Conservation (phyloP, 2,329 filamentous ascomycete genomes). For the Aureobasidium sp. region DNA sequence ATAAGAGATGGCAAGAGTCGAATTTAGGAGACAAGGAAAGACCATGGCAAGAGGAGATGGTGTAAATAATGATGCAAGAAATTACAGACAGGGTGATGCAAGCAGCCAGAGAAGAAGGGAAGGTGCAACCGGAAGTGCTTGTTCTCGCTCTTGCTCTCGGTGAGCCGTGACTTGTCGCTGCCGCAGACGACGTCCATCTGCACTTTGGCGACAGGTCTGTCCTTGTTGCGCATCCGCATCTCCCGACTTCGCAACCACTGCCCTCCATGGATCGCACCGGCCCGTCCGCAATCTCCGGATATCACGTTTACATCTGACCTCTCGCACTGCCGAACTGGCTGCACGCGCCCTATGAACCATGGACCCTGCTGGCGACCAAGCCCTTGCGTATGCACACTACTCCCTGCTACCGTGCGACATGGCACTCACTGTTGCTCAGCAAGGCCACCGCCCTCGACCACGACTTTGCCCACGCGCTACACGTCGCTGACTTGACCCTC, state of each 20-base stretch:
- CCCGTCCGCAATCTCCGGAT: conserved; percentile 40
- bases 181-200: not conserved
- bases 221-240: conserved; percentile 17
- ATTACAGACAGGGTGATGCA: not conserved
- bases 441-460: conserved; percentile 43
- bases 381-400: not conserved
- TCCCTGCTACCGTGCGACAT: not conserved
- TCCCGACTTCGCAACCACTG: conserved; percentile 13
- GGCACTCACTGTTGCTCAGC: conserved; percentile 20
- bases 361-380: conserved; percentile 13
- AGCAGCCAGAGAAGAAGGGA: not conserved
- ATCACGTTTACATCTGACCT: conserved; percentile 53
- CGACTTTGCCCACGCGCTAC: conserved; percentile 43
- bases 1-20: no score
- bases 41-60: no score
- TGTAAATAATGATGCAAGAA: not conserved
- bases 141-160: no score
- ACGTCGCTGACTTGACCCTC: conserved; percentile 44
- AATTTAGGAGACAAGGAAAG: no score
- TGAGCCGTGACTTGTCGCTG: not conserved
- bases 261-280: conserved; percentile 50
- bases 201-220: conserved; percentile 12
- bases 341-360: conserved; percentile 18
- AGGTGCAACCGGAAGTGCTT: not conserved
- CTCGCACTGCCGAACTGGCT: conserved; percentile 31